Conservation (phyloP, 495 filamentous ascomycete genomes). For the Pseudoneurospora amorphoporcata region DNA sequence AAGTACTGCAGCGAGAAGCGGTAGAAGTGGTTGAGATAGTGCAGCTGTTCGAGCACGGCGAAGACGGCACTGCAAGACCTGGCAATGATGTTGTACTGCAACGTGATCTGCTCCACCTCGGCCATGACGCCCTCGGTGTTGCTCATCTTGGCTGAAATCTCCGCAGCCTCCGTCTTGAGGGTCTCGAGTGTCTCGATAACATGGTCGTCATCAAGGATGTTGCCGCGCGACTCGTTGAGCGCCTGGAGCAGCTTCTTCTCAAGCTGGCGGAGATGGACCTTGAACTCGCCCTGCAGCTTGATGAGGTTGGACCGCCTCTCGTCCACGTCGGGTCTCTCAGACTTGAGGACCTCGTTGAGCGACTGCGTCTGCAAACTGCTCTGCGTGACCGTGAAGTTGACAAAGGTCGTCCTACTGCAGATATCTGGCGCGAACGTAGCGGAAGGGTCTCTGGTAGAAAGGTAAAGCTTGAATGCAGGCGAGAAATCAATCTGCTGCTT, state of each 20-base stretch:
- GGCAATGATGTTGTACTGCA: conserved; percentile 86
- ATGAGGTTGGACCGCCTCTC: conserved; percentile 91
- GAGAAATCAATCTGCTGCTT: conserved; percentile 99
- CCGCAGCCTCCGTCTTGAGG: conserved; percentile 91
- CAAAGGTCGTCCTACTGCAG: conserved; percentile 95
- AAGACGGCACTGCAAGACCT: conserved; percentile 93
- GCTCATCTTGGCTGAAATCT: conserved; percentile 90
- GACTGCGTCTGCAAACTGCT: conserved; percentile 98
- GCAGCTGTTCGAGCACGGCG: conserved; percentile 90
- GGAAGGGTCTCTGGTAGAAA: conserved; percentile 93
- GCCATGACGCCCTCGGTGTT: conserved; percentile 97
- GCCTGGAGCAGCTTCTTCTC: conserved; percentile 91
- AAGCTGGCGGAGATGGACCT: conserved; percentile 88
- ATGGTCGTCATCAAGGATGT: conserved; percentile 95
- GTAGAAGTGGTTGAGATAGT: conserved; percentile 98
- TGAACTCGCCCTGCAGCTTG: conserved; percentile 98
- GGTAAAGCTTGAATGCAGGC: conserved; percentile 87
- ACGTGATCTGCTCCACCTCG: conserved; percentile 90
- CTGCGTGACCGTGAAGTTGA: conserved; percentile 98
- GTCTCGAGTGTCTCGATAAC: conserved; percentile 98
- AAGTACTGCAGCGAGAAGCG: conserved; percentile 99
- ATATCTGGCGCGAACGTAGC: conserved; percentile 96
- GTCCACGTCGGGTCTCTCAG: conserved; percentile 96
- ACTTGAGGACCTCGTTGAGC: conserved; percentile 91
- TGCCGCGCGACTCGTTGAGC: conserved; percentile 92